These are phyloP conservation scores for Ascochyta clinopodiicola DNA, from an alignment of 2,329 filamentous ascomycete species.

Conservation along the genomic window DNA sequence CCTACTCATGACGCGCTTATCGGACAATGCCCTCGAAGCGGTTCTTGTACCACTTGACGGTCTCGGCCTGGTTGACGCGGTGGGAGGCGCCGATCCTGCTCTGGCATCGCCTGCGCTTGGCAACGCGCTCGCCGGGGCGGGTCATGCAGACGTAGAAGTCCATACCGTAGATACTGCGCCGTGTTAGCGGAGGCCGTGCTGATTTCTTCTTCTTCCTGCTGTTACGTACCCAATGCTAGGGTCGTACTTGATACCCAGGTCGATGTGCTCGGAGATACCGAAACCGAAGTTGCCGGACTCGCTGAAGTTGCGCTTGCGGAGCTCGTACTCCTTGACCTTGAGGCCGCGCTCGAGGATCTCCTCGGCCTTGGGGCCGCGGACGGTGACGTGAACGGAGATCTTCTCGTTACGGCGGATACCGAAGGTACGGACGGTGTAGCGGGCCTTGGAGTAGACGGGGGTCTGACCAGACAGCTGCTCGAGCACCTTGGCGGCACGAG, in stretches of 20 bases:
- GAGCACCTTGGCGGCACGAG: conserved; percentile 99
- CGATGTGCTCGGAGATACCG: conserved; percentile 99
- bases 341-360: conserved; percentile 99
- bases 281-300: conserved; percentile 97
- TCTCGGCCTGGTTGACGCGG: conserved; percentile 94
- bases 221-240: conserved; percentile 49
- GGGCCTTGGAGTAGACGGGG: conserved; percentile 99
- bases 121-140: conserved; percentile 96
- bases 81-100: conserved; percentile 84
- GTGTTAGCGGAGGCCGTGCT: conserved; percentile 28
- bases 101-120: conserved; percentile 91
- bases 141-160: conserved; percentile 99
- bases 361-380: conserved; percentile 98
- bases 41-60: conserved; percentile 96
- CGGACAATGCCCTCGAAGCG: conserved; percentile 99
- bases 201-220: background rate
- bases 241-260: conserved; percentile 90
- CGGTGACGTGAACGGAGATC: conserved; percentile 99
- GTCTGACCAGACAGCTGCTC: conserved; percentile 99
- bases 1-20: conserved; percentile 65
- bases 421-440: conserved; percentile 99
- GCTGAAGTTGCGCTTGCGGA: conserved; percentile 99
- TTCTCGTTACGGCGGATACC: conserved; percentile 99
- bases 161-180: conserved; percentile 69
- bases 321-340: conserved; percentile 99